These are phyloP conservation scores for Cardamine chenopodiifolia DNA, from an alignment of 345 rosid species.

Conservation along the genomic window DNA sequence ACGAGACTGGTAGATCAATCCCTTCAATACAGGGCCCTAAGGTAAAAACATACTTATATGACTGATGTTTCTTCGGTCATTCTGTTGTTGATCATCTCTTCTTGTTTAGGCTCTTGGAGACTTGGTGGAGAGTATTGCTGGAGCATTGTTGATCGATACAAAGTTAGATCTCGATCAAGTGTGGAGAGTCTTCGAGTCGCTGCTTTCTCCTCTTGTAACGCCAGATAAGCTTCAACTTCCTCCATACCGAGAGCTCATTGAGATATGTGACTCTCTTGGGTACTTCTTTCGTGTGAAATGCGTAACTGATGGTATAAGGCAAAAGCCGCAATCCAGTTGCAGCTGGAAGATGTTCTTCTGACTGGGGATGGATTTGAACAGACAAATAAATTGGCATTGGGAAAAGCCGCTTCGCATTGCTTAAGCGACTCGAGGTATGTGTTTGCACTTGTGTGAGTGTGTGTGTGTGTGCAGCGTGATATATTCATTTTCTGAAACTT, in stretches of 20 bases:
- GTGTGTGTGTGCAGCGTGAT: not conserved
- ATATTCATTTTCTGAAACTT: constrained; percentile 19
- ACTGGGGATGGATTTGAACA: constrained; percentile 65
- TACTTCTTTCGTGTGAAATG: constrained; percentile 58
- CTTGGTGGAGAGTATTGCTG: constrained; percentile 82
- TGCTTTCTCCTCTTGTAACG: constrained; percentile 79
- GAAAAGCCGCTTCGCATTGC: constrained; percentile 77
- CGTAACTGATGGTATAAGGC: constrained; percentile 55
- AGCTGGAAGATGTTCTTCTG: constrained; percentile 65
- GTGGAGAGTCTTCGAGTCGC: constrained; percentile 75
- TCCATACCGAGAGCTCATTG: constrained; percentile 69
- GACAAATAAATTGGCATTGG: constrained; percentile 70
- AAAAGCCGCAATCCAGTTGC: constrained; percentile 65
- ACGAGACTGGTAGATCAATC: constrained; percentile 44
- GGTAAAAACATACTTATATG: too few species aligned
- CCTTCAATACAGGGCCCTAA: constrained; percentile 70
- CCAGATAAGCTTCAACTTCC: constrained; percentile 81
- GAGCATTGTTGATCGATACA: constrained; percentile 80
- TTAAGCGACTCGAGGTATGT: constrained; percentile 81
- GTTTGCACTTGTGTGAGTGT: constrained; percentile 10
- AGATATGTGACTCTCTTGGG: constrained; percentile 79
- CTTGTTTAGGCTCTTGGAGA: constrained; percentile 82
- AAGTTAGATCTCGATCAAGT: constrained; percentile 69
- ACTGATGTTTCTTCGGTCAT: not conserved
- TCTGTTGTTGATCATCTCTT: too few species aligned